Evolutionary conservation across 345 rosid genomes (phyloP), one percentile per base, ranked within the genome.

Genomic region (Carallia pectinifolia): DNA sequence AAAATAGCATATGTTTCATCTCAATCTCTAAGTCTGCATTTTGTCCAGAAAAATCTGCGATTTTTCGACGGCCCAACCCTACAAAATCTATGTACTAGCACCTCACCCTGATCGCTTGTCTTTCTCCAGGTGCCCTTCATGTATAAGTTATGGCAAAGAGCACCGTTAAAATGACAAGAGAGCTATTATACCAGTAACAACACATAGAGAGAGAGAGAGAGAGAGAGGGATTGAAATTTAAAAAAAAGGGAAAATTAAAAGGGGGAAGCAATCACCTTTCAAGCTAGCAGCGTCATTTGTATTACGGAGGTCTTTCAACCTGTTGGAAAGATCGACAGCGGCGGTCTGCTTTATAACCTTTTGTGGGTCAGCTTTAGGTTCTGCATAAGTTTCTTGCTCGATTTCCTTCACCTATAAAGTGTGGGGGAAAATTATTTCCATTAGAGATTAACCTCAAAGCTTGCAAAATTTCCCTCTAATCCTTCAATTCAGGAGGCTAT

Each of bases 251-350:
- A 18, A 63, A 18, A 34, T 17, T 4, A 5, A 16, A 55, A 64
- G 31, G 5, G 0, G 17, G 7, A 29, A 56, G 29, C 38, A 29
- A n/a, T 76, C 68, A 95, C 99, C 99, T 90, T 90, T 95, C 69
- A 87, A 4, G 83, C 82, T 89, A 54, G 87, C 72, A 54, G 86
- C 91, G 74, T 92, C 98, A 75, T 84, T 89, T 56, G 65, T 0
- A 1, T 93, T 61, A 48, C 75, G 94, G 53, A 92, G 79, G 76
- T 90, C 87, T 67, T 90, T 88, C n/a, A 88, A 83, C 40, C 99
- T 82, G 76, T 95, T 95, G 39, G 97, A 92, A 61, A 95, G 93
- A 86, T 88, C 97, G 74, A 85, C 76, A 1, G 90, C 92, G 15
- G 89, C 89, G 62, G 87, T 85, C 81, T 85, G 93, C 79, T 84